Evolutionary conservation across 1,139 yeast species (phyloP).

Genomic region (Sugiyamaella xylanicola): DNA sequence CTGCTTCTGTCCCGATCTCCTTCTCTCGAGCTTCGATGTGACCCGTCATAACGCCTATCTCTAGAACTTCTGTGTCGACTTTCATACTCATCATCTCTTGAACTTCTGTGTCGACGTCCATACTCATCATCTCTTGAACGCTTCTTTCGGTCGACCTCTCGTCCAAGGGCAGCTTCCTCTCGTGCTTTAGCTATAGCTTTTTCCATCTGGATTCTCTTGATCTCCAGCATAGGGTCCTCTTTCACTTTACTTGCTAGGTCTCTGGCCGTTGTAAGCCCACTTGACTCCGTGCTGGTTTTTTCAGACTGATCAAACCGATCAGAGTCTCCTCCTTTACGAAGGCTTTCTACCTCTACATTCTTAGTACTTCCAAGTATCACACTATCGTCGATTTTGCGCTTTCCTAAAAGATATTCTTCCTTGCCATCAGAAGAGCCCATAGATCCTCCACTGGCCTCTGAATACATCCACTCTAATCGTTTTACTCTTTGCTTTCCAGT

Average conservation of each 20-base stretch:
- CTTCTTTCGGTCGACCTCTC: constrained; percentile 14
- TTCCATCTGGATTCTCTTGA: constrained; percentile 49
- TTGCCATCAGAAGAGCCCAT: constrained; percentile 38
- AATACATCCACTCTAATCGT: constrained; percentile 85
- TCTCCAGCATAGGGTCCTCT: constrained; percentile 60
- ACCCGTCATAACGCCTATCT: constrained; percentile 2
- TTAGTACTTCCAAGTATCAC: constrained; percentile 29
- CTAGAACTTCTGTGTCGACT: constrained; percentile 19
- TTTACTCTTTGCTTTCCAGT: constrained; percentile 53
- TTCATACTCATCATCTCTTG: constrained; percentile 5
- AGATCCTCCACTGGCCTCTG: constrained; percentile 44
- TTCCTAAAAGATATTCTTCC: constrained; percentile 56
- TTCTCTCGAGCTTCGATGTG: constrained; percentile 3
- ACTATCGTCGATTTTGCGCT: constrained; percentile 50
- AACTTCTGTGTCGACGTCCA: constrained; percentile 6
- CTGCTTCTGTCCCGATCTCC: constrained; percentile 14
- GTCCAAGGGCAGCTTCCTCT: constrained; percentile 9
- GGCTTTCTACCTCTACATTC: constrained; percentile 24
- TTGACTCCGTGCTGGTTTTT: constrained; percentile 30
- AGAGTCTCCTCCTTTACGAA: constrained; percentile 27
- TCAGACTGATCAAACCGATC: constrained; percentile 22
- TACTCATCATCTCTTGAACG: constrained; percentile 14
- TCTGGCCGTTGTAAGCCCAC: constrained; percentile 16
- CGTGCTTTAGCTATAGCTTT: constrained; percentile 3
- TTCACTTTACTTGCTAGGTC: constrained; percentile 38